A percentile compares a stretch with the other conserved stretches of the same genome.
These are phyloP conservation scores for Miamiensis avidus DNA, from an alignment of 169 alveolate genomes.

Conservation along the genomic window DNA sequence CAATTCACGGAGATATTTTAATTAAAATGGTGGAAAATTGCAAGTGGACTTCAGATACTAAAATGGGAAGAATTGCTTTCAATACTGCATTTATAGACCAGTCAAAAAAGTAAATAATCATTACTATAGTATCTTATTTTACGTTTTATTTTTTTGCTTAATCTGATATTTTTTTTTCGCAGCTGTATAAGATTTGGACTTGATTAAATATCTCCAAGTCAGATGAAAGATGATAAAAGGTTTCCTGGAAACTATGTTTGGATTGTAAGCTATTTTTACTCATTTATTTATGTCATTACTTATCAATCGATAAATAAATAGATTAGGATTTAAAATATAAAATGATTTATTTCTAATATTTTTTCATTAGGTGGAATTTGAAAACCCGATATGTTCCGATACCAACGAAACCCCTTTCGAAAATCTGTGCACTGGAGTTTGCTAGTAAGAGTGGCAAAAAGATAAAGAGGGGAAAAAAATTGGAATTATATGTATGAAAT, in stretches of 20 bases:
- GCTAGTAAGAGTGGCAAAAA: background rate
- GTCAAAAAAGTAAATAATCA: conserved; percentile 30
- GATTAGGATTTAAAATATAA: too few relatives aligned
- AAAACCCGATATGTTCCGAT: background rate
- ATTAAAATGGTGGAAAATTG: conserved; percentile 58
- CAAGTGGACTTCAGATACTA: conserved; percentile 31
- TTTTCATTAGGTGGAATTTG: background rate
- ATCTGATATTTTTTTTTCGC: background rate
- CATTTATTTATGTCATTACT: too few relatives aligned
- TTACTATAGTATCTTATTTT: background rate
- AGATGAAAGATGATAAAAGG: conserved; percentile 35
- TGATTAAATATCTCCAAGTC: conserved; percentile 56
- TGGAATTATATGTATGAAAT: background rate
- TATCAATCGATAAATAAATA: too few relatives aligned
- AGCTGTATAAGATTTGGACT: conserved; percentile 17
- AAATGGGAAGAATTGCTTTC: conserved; percentile 67
- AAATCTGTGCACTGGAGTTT: background rate
- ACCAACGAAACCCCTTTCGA: background rate
- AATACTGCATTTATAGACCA: conserved; percentile 71
- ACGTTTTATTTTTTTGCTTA: background rate
- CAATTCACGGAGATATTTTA: conserved; percentile 60
- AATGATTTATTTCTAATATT: too few relatives aligned
- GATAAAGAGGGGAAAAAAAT: background rate
- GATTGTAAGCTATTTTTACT: conserved; percentile 8
- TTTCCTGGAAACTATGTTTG: conserved; percentile 38